Evolutionary conservation across 2,329 filamentous ascomycete species (phyloP).

Genomic region (Ophiostoma montium): DNA sequence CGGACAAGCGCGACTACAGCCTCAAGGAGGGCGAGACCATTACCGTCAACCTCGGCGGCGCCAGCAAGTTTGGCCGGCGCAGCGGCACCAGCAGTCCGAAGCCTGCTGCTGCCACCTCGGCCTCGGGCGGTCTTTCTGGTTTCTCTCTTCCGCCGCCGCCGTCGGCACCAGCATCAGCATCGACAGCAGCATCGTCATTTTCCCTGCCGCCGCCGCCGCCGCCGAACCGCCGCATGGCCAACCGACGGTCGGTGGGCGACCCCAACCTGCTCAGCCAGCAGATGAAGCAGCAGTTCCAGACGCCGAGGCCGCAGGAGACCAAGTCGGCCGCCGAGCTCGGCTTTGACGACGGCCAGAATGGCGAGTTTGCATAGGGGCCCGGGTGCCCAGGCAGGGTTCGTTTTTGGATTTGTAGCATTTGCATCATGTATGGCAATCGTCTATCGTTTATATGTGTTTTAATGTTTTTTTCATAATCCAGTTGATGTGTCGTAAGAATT

Average conservation of each 20-base stretch:
- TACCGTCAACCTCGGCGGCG: slow-evolving; percentile 56
- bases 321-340: slow-evolving; percentile 45
- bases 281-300: background rate
- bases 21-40: slow-evolving; percentile 86
- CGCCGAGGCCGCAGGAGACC: slow-evolving; percentile 32
- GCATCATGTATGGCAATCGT: no score
- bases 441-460: no score
- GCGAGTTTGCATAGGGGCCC: slow-evolving; percentile 66
- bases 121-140: slow-evolving; percentile 26
- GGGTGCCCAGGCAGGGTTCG: no score
- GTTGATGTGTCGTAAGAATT: no score
- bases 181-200: slow-evolving; percentile 32
- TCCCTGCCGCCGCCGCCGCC: slow-evolving; percentile 52
- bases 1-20: slow-evolving; percentile 60
- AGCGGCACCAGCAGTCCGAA: slow-evolving; percentile 16
- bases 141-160: slow-evolving; percentile 68
- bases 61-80: slow-evolving; percentile 35
- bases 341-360: slow-evolving; percentile 80
- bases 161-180: slow-evolving; percentile 31
- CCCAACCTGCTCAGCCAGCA: slow-evolving; percentile 5
- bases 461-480: no score
- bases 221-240: slow-evolving; percentile 26
- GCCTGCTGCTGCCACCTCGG: background rate
- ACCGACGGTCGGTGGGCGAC: slow-evolving; percentile 12
- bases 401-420: background rate